Evolutionary conservation across 2,329 filamentous ascomycete genomes (phyloP), one percentile per base, ranked within the genome.

Genomic region (Cercospora janseana): DNA sequence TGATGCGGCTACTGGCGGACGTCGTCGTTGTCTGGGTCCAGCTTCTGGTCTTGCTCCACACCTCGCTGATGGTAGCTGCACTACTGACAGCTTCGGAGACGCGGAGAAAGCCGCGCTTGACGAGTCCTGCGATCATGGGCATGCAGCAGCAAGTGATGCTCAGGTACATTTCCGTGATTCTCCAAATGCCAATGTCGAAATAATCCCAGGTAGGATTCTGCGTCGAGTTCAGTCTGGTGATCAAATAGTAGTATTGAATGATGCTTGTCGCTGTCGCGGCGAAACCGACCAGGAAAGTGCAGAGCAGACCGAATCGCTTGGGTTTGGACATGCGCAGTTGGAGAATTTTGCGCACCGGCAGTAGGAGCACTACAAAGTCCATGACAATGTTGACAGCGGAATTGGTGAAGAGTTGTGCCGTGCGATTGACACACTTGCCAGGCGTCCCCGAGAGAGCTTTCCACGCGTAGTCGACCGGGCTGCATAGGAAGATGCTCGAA

Each of bases 181-280:
- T 52, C 59, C 59, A 61, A 32, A 59, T 18, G 4, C 37, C 51
- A 21, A 61, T 47, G 24, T 50, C 46, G 40, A 42, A 50, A 44
- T 57, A 60, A 46, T 56, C 48, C 46, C 48, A 61, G 24, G 56
- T 61, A 5, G 53, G 37, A 24, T 60, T 60, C 4, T 24, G 7
- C 6, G 12, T 35, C 13, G 16, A 41, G 35, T 29, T 15, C 38
- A 46, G 44, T 40, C 20, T 34, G 28, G 43, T 48, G 41, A 42
- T 41, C 41, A 54, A 46, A 23, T 56, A 58, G 16, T 51, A 48
- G 13, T 54, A 37, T 10, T 54, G 46, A 8, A 54, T 38, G 23
- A 52, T 43, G 15, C 50, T 42, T 13, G 43, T 46, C 26, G 51
- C 49, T 2, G 56, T 58, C 20, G 55, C 51, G 15, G 51, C 37